Evolutionary conservation across 352 stramenopile genomes (phyloP).

Genomic region (Plasmopara viticola): DNA sequence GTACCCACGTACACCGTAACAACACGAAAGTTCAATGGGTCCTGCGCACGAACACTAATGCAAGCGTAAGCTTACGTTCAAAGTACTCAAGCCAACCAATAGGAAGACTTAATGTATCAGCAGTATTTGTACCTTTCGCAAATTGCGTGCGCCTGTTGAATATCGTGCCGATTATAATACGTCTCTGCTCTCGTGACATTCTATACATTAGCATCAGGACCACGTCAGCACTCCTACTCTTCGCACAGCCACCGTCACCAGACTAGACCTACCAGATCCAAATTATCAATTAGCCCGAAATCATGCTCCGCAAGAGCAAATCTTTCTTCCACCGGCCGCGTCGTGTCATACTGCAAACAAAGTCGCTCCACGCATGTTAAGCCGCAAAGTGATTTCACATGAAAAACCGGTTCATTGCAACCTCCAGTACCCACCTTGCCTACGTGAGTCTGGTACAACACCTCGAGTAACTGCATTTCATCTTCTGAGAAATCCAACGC

Average conservation of each 20-base stretch:
- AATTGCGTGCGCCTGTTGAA: constrained; percentile 70
- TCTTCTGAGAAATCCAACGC: constrained; percentile 61
- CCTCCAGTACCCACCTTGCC: constrained; percentile 34
- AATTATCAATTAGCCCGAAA: constrained; percentile 48
- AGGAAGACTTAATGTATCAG: neutral
- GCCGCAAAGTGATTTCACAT: neutral
- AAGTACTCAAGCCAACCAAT: neutral
- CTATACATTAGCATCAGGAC: constrained; percentile 25
- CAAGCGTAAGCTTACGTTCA: neutral
- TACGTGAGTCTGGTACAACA: constrained; percentile 63
- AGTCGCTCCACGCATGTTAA: neutral
- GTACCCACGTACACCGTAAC: constrained; percentile 86
- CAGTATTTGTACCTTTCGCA: constrained; percentile 50
- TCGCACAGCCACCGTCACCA: neutral
- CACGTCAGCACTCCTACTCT: constrained; percentile 6
- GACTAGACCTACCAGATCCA: constrained; percentile 46
- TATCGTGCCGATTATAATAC: constrained; percentile 84
- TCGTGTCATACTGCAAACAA: constrained; percentile 51
- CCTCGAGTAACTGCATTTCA: constrained; percentile 50
- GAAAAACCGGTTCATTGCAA: neutral
- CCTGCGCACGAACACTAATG: constrained; percentile 51
- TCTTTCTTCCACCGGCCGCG: constrained; percentile 43
- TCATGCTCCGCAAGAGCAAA: constrained; percentile 55
- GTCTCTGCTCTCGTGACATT: constrained; percentile 70
- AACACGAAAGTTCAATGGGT: constrained; percentile 79